Evolutionary conservation across 225 moss, liverwort and hornwort species (phyloP), one percentile per base, ranked within the genome.

Genomic region (Ulota crispa): DNA sequence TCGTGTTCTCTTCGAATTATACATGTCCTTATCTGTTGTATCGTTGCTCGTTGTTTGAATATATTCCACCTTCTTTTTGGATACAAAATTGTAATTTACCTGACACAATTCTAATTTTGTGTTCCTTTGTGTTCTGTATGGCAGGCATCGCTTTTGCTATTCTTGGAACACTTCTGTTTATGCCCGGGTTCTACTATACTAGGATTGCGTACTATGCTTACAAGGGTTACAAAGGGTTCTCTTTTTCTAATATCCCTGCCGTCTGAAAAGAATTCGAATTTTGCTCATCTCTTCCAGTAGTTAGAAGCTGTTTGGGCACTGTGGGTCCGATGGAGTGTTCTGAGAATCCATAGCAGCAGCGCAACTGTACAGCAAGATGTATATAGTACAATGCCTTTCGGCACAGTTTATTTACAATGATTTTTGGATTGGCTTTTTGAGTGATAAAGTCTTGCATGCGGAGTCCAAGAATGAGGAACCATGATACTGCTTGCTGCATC

Each of bases 161-260:
- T 73, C 93, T 95, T 64, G 93, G 95, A 82, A 80, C 63, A 14
- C 69, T 95, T 78, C 78, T 95, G 57, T 95, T 95, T 76, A 63
- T 92, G 83, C 89, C 91, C 36, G 91, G 93, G 28, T 95, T 95
- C 68, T 95, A 93, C 52, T 95, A 95, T 76, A 93, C 93, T n/a
- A 89, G 93, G 75, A 93, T 95, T 31, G 92, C 93, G 3, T 95
- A 93, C 70, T 95, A 95, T 59, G 95, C 92, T 0, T 95, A 95
- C 77, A 95, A 95, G 78, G 94, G 91, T 72, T 93, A 94, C 86
- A 94, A 93, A 87, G 95, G 95, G 11, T 92, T 93, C 42, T 93
- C 93, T 4, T 95, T 95, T 62, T 91, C 91, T 13, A 95, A 95
- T 45, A 95, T 95, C 72, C 95, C 93, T 26, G 88, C 91, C 43